Evolutionary conservation across 169 alveolate genomes (phyloP), one percentile per base, ranked within the genome.

Genomic region (Amoebophrya sp.): DNA sequence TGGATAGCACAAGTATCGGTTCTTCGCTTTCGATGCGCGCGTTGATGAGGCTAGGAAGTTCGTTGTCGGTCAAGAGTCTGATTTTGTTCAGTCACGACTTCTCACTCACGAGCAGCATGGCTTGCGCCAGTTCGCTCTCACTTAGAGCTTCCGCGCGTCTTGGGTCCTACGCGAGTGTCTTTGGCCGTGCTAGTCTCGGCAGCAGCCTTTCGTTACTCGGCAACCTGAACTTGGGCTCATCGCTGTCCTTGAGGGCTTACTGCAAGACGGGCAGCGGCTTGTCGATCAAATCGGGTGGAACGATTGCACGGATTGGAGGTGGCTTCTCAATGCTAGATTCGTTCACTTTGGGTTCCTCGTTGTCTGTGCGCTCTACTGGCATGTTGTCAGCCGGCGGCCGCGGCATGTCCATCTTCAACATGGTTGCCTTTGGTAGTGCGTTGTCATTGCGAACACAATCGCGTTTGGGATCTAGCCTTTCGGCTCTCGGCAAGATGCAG

Each of bases 181-280:
- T 89, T 24, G 54, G 91, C 14, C 36, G 76, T 2, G 6, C 33
- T 26, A 89, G 14, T 41, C 76, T 89, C 65, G 91, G 65, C 76
- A 39, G 55, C 91, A 89, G 65, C 91, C 53, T 40, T 12, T 40
- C 91, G 36, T 14, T 89, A 38, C 65, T 89, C 36, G 54, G 65
- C 55, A 0, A 54, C 18, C 14, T 1, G 77, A 89, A 3, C 91
- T 36, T 34, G 65, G 91, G 91, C 3, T 38, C 65, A 0, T 29
- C 91, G n/a, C 36, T 89, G 33, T 89, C 91, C 34, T 76, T 89
- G 23, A 54, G 91, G 0, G n/a, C 91, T 38, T 89, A 89, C 53
- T 38, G 77, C 3, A 54, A 76, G 40, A 89, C 41, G 40, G 91
- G 91, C 26, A n/a, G 53, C 33, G 38, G 39, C 12, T 41, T 89